A percentile compares a stretch with the other conserved stretches of the same genome.
phyloP scores from a whole-genome alignment of 2,329 filamentous ascomycete species.

The Colletotrichum costaricense region DNA sequence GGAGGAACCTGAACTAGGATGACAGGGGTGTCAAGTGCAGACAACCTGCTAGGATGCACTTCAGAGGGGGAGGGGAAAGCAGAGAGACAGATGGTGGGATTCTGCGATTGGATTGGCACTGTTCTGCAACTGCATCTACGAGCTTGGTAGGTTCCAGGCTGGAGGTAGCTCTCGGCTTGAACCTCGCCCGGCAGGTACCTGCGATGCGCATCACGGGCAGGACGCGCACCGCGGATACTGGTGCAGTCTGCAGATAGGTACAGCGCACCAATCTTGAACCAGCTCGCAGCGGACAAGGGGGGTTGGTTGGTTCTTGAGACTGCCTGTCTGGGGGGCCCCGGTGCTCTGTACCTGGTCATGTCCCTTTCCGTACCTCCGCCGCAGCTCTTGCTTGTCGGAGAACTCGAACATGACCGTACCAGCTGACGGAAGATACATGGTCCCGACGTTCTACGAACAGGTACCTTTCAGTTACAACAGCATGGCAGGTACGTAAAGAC shows the following conservation, averaged over 20 bases:
- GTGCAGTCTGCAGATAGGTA: conserved; percentile 5
- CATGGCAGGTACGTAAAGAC: neutral
- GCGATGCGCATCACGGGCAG: conserved; percentile 11
- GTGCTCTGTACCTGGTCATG: neutral
- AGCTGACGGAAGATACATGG: neutral
- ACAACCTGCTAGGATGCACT: conserved; percentile 1
- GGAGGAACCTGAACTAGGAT: conserved; percentile 18
- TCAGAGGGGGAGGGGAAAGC: conserved; percentile 5
- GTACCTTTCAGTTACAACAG: neutral
- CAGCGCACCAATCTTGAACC: conserved; percentile 26
- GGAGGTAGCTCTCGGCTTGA: conserved; percentile 4
- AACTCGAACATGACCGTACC: neutral
- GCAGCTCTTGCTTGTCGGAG: neutral
- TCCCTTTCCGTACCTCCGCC: conserved; percentile 5
- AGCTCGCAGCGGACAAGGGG: conserved; percentile 26
- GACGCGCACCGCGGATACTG: conserved; percentile 21
- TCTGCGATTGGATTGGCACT: conserved; percentile 12
- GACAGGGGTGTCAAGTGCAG: conserved; percentile 15
- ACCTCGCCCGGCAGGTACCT: conserved; percentile 13
- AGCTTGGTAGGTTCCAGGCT: conserved; percentile 7
- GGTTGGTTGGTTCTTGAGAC: neutral
- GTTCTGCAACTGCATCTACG: conserved; percentile 4
- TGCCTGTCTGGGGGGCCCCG: neutral
- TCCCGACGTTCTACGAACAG: neutral
- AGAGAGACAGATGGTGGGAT: neutral